These are phyloP conservation scores for Gossypium schwendimanii DNA, from an alignment of 441 rosid genomes.

Conservation along the genomic window DNA sequence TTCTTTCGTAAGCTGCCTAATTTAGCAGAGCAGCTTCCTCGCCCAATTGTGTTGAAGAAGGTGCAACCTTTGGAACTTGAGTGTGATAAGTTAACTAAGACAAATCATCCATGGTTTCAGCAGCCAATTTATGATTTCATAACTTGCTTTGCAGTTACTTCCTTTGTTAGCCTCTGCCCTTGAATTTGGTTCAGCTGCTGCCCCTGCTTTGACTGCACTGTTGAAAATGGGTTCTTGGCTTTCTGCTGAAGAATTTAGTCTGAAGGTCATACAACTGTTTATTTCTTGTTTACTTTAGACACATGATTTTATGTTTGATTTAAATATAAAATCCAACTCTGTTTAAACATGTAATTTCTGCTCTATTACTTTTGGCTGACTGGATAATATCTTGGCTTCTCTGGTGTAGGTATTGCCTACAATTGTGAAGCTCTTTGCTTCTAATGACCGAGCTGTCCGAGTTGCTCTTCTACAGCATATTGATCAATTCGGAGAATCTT, in stretches of 20 bases:
- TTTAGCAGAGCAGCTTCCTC: conserved; percentile 97
- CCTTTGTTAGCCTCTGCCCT: conserved; percentile 96
- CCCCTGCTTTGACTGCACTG: conserved; percentile 84
- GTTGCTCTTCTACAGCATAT: conserved; percentile 93
- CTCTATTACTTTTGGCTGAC: conserved; percentile 5
- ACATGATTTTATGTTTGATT: neutral
- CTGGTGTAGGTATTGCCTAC: conserved; percentile 70
- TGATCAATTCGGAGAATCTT: conserved; percentile 90
- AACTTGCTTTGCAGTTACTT: conserved; percentile 70
- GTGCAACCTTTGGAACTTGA: conserved; percentile 33
- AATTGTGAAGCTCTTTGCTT: conserved; percentile 77
- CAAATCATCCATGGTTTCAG: conserved; percentile 7
- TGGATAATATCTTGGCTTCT: conserved; percentile 13
- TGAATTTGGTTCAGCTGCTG: conserved; percentile 97
- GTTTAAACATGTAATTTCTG: conserved; percentile 2
- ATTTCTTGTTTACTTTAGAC: neutral
- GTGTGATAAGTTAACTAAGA: conserved; percentile 13
- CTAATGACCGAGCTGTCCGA: conserved; percentile 88
- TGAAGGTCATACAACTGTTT: conserved; percentile 48
- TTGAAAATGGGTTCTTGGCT: conserved; percentile 96
- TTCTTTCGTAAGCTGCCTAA: conserved; percentile 97
- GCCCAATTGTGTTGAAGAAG: conserved; percentile 92
- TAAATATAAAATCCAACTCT: neutral
- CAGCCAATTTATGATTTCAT: conserved; percentile 27
- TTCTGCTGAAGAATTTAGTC: conserved; percentile 73